phyloP scores from a whole-genome alignment of 1,139 yeast species.

The Ogataea hybrid region DNA sequence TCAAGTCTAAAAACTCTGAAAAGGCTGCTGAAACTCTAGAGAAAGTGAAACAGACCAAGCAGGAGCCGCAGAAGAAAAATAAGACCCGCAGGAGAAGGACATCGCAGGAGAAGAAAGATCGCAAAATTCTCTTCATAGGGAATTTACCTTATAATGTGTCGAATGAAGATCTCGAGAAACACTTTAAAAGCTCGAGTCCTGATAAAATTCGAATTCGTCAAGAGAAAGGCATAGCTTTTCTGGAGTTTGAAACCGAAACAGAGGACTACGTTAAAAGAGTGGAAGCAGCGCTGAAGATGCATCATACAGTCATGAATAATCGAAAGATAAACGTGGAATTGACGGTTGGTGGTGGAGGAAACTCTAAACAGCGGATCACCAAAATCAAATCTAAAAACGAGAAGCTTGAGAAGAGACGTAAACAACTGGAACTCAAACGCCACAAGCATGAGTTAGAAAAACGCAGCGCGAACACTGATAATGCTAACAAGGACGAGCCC shows the following conservation, averaged over 20 bases:
- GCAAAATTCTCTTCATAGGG: constrained; percentile 89
- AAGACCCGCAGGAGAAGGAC: constrained; percentile 70
- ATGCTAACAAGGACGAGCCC: constrained; percentile 23
- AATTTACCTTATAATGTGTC: constrained; percentile 76
- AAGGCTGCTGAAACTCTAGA: constrained; percentile 36
- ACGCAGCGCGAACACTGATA: constrained; percentile 20
- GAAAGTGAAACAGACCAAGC: constrained; percentile 31
- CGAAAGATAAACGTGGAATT: constrained; percentile 91
- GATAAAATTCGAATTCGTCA: constrained; percentile 72
- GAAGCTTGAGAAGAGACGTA: constrained; percentile 61
- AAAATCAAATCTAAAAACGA: constrained; percentile 81
- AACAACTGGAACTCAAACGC: constrained; percentile 32
- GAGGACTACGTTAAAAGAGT: constrained; percentile 71
- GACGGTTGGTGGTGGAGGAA: constrained; percentile 98
- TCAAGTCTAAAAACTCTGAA: constrained; percentile 49
- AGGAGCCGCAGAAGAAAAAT: constrained; percentile 41
- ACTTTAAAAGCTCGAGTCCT: constrained; percentile 74
- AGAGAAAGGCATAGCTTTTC: constrained; percentile 89
- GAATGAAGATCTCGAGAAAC: constrained; percentile 61
- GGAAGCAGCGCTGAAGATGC: constrained; percentile 80
- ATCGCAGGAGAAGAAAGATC: constrained; percentile 41
- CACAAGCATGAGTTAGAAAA: constrained; percentile 44
- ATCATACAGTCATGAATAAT: constrained; percentile 64
- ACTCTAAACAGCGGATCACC: constrained; percentile 62
- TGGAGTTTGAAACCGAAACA: constrained; percentile 71